These are phyloP conservation scores for Schizosaccharomyces octosporus DNA, from an alignment of 805 yeast genomes.

Conservation along the genomic window DNA sequence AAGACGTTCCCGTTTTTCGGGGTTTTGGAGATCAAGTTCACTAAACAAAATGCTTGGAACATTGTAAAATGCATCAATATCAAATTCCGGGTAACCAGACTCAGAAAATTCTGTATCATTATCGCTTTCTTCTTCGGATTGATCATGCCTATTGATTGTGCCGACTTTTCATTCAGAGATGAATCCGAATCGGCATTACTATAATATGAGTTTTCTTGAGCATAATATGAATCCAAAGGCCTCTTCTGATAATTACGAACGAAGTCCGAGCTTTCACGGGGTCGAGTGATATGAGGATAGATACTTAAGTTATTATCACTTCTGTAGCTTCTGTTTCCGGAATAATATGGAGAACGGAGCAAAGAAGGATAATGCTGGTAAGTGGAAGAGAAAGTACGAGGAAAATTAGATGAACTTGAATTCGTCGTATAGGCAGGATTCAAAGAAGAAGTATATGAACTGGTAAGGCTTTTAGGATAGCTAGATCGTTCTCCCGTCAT, in stretches of 20 bases:
- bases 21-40: constrained; percentile 11
- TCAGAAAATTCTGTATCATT: background rate
- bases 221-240: background rate
- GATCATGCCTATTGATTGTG: background rate
- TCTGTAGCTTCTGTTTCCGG: background rate
- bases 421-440: too few relatives aligned
- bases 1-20: constrained; percentile 35
- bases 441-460: too few relatives aligned
- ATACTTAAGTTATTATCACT: background rate
- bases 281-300: background rate
- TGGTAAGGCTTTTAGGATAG: too few relatives aligned
- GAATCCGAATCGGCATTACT: background rate
- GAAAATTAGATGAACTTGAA: background rate
- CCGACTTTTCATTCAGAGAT: background rate
- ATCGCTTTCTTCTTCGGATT: background rate
- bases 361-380: background rate
- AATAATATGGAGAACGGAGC: background rate
- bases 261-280: background rate
- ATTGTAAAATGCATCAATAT: background rate
- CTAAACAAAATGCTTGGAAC: background rate
- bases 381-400: background rate
- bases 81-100: background rate
- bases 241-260: background rate
- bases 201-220: background rate
- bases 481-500: too few relatives aligned